Evolutionary conservation across 208 protist genomes (phyloP).

Genomic region (Leishmania mexicana): DNA sequence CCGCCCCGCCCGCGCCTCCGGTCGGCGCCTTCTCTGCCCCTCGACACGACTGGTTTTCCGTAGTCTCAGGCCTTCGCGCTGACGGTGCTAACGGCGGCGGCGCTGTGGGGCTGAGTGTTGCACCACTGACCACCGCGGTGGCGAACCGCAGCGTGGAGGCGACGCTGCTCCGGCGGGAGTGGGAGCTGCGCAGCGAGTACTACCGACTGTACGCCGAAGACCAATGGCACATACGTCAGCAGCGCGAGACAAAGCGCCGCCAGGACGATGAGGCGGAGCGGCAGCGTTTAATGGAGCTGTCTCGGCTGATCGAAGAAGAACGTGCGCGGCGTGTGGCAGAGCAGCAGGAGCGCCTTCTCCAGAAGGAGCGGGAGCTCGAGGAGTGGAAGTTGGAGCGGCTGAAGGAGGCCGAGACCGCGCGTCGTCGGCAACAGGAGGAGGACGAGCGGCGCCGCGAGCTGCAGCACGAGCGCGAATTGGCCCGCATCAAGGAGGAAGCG

Average conservation of each 20-base stretch:
- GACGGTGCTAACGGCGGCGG: conserved; percentile 3
- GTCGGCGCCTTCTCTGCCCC: conserved; percentile 5
- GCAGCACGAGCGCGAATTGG: conserved; percentile 72
- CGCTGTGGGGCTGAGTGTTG: not conserved
- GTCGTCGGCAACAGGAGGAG: conserved; percentile 51
- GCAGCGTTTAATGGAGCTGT: conserved; percentile 46
- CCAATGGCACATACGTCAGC: conserved; percentile 43
- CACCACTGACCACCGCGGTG: not conserved
- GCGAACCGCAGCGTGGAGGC: conserved; percentile 43
- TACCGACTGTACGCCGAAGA: conserved; percentile 55
- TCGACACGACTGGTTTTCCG: conserved; percentile 4
- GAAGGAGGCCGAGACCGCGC: conserved; percentile 53
- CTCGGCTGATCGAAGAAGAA: conserved; percentile 61
- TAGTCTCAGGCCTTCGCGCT: conserved; percentile 1
- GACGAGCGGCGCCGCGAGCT: conserved; percentile 77
- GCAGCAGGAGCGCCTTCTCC: conserved; percentile 69
- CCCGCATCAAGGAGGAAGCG: conserved; percentile 67
- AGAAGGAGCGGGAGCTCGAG: conserved; percentile 80
- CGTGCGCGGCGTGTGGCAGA: conserved; percentile 60
- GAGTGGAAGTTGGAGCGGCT: conserved; percentile 79
- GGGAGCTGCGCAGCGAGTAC: conserved; percentile 67
- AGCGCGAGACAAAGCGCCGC: conserved; percentile 42
- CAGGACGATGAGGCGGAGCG: conserved; percentile 63
- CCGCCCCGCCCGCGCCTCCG: conserved; percentile 1
- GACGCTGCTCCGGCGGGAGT: conserved; percentile 62